Percentiles rank a stretch among this genome's conserved stretches.
These are phyloP conservation scores for Podaxis carcinomalis DNA, from an alignment of 768 basidiomycete species.

Conservation along the genomic window DNA sequence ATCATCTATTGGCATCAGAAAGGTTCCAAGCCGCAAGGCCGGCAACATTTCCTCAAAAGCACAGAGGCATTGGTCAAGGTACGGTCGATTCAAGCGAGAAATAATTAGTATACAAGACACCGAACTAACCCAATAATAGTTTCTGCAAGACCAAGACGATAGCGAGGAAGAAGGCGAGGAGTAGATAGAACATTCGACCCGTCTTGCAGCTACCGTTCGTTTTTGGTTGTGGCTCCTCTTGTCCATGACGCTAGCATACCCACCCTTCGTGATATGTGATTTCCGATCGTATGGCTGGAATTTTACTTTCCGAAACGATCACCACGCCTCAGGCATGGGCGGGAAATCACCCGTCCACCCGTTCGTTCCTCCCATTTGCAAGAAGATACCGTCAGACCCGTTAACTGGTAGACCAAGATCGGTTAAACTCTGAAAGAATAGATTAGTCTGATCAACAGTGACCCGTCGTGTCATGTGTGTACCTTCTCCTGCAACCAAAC, in stretches of 20 bases:
- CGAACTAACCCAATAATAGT: slow-evolving; percentile 39
- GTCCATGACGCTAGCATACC: neutral
- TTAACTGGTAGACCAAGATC: slow-evolving; percentile 91
- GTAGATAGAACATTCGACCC: slow-evolving; percentile 13
- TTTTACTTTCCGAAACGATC: slow-evolving; percentile 20
- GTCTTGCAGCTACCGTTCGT: neutral
- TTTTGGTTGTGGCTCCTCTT: neutral
- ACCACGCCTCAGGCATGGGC: slow-evolving; percentile 84
- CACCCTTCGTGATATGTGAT: neutral
- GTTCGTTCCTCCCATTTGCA: slow-evolving; percentile 64
- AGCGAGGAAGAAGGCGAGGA: slow-evolving; percentile 64
- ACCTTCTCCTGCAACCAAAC: slow-evolving; percentile 91
- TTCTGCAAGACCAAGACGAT: slow-evolving; percentile 85
- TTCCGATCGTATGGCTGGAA: neutral
- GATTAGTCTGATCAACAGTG: neutral
- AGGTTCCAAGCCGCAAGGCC: slow-evolving; percentile 92
- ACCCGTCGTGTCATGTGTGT: slow-evolving; percentile 19
- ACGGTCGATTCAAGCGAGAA: slow-evolving; percentile 14
- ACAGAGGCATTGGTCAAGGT: slow-evolving; percentile 90
- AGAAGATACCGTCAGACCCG: slow-evolving; percentile 87
- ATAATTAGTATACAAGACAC: slow-evolving; percentile 4
- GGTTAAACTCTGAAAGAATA: slow-evolving; percentile 59
- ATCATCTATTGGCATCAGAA: slow-evolving; percentile 99
- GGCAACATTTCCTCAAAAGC: slow-evolving; percentile 90
- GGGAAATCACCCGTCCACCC: slow-evolving; percentile 78